These are phyloP conservation scores for Strobilomyces echinocephalus DNA, from an alignment of 768 basidiomycete species.

Conservation along the genomic window DNA sequence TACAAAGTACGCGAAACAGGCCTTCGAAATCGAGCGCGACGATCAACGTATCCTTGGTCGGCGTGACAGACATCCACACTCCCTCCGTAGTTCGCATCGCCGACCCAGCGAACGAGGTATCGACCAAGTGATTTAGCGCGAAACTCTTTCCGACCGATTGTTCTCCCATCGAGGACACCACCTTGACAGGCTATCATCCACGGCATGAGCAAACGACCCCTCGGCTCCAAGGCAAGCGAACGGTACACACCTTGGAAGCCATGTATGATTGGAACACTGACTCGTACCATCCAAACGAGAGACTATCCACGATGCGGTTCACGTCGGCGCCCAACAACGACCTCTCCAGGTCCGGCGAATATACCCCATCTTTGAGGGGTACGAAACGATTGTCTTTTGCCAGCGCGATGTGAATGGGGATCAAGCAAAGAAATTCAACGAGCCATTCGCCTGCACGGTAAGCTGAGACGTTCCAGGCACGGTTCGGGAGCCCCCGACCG, in stretches of 20 bases:
- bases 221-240: accelerated
- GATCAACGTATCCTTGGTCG: conserved; percentile 47
- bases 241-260: conserved; percentile 42
- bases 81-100: conserved; percentile 65
- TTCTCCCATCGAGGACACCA: conserved; percentile 67
- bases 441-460: conserved; percentile 57
- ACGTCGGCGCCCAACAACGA: conserved; percentile 55
- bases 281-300: conserved; percentile 63
- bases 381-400: conserved; percentile 56
- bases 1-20: conserved; percentile 3
- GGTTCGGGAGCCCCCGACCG: neutral
- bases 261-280: conserved; percentile 59
- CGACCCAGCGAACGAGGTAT: conserved; percentile 59
- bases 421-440: conserved; percentile 51
- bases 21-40: conserved; percentile 66
- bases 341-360: conserved; percentile 44
- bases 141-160: conserved; percentile 48
- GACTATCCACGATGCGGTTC: conserved; percentile 46
- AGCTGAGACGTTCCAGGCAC: conserved; percentile 30
- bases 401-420: conserved; percentile 56
- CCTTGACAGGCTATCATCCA: conserved; percentile 55
- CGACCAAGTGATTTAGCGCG: conserved; percentile 52
- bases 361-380: conserved; percentile 54
- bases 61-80: conserved; percentile 63
- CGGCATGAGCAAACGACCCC: neutral